These are phyloP conservation scores for Lecanicillium sp. DNA, from an alignment of 2,329 filamentous ascomycete genomes.

Conservation along the genomic window DNA sequence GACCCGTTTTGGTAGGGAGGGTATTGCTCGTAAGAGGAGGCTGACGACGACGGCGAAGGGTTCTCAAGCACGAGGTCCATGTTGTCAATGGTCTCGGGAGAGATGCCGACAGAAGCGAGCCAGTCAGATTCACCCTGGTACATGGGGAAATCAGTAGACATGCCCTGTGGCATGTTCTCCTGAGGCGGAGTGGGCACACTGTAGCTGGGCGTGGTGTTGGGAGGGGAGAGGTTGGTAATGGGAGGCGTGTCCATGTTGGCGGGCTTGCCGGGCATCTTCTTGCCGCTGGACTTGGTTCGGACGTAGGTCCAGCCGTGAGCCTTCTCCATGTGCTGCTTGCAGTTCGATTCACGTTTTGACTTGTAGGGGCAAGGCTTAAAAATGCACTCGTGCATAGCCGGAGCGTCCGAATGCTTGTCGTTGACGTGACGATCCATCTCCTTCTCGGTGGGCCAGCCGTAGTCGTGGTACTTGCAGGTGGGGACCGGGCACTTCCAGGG, in stretches of 20 bases:
- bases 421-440: conserved; percentile 94
- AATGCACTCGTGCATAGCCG: conserved; percentile 75
- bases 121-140: conserved; percentile 46
- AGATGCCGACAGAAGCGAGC: conserved; percentile 26
- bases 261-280: conserved; percentile 44
- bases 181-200: conserved; percentile 54
- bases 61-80: conserved; percentile 34
- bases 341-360: conserved; percentile 93
- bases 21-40: conserved; percentile 43
- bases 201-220: conserved; percentile 45
- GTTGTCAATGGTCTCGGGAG: conserved; percentile 32
- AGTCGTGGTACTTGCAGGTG: conserved; percentile 82
- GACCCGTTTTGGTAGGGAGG: conserved; percentile 55
- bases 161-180: conserved; percentile 32
- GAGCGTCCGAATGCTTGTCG: conserved; percentile 83
- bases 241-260: conserved; percentile 51
- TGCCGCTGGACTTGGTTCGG: conserved; percentile 87
- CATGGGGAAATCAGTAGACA: conserved; percentile 39
- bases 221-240: conserved; percentile 56
- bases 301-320: conserved; percentile 87
- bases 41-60: conserved; percentile 30
- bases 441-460: conserved; percentile 96
- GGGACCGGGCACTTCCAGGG: conserved; percentile 86
- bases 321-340: conserved; percentile 99
- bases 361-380: conserved; percentile 84